These are phyloP conservation scores for Xylogone sp. DNA, from an alignment of 2,329 filamentous ascomycete species.

Conservation along the genomic window DNA sequence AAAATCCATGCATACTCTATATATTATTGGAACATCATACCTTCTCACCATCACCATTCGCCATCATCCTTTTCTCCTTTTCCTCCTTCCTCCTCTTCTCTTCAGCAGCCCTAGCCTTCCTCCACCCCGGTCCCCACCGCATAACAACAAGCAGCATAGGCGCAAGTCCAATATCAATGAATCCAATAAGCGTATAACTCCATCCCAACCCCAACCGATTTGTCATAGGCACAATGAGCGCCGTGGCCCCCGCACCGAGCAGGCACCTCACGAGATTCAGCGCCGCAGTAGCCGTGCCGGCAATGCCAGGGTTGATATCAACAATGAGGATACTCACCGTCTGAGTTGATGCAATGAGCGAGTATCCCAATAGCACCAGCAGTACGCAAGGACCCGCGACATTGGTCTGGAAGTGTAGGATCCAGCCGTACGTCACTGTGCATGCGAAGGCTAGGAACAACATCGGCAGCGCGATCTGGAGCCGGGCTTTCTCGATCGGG, in stretches of 20 bases:
- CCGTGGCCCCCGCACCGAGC: conserved; percentile 49
- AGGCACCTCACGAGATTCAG: conserved; percentile 54
- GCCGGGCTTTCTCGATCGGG: conserved; percentile 47
- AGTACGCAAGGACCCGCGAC: conserved; percentile 45
- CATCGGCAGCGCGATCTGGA: conserved; percentile 47
- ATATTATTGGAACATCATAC: too few relatives aligned
- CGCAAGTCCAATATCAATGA: conserved; percentile 36
- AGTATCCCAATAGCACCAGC: conserved; percentile 42
- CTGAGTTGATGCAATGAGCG: conserved; percentile 52
- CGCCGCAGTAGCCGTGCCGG: conserved; percentile 51
- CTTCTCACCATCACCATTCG: background rate
- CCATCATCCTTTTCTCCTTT: conserved; percentile 3
- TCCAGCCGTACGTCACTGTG: conserved; percentile 50
- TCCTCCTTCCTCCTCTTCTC: conserved; percentile 17
- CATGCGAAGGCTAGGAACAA: conserved; percentile 44
- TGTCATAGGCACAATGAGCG: conserved; percentile 49
- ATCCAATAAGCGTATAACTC: conserved; percentile 45
- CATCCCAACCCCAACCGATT: conserved; percentile 46
- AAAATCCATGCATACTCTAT: too few relatives aligned
- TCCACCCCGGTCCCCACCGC: conserved; percentile 40
- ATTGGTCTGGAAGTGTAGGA: conserved; percentile 36
- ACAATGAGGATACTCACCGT: conserved; percentile 48
- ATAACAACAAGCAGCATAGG: conserved; percentile 39
- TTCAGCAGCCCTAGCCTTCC: conserved; percentile 30
- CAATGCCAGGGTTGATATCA: conserved; percentile 49